Percentiles rank a stretch among this genome's conserved stretches.
These are phyloP conservation scores for Podospora pseudopauciseta DNA, from an alignment of 495 filamentous ascomycete species.

Conservation along the genomic window DNA sequence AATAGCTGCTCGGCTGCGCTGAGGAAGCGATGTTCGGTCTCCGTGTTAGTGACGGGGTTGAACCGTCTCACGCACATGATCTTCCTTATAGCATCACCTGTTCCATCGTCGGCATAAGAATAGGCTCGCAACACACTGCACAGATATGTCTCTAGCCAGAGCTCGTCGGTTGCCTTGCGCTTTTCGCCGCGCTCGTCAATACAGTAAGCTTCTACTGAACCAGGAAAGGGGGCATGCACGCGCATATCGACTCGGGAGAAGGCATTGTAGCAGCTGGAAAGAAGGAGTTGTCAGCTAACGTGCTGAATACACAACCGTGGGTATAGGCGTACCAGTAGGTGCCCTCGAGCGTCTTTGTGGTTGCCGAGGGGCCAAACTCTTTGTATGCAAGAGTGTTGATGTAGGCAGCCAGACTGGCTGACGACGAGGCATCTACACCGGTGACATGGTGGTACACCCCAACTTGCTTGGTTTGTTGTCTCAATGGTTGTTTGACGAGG, in stretches of 20 bases:
- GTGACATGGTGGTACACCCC: conserved; percentile 98
- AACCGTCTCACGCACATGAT: conserved; percentile 93
- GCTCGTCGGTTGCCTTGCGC: conserved; percentile 79
- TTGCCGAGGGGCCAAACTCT: conserved; percentile 69
- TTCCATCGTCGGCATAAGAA: conserved; percentile 91
- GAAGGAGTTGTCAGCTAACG: not conserved
- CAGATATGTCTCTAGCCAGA: conserved; percentile 97
- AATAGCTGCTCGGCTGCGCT: conserved; percentile 93
- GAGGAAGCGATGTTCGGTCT: conserved; percentile 93
- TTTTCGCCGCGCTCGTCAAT: conserved; percentile 95
- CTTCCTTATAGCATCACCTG: conserved; percentile 84
- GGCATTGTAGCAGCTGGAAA: conserved; percentile 91
- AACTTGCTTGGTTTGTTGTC: conserved; percentile 60
- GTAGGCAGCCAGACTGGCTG: conserved; percentile 92
- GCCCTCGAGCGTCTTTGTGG: conserved; percentile 86
- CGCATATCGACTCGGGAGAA: conserved; percentile 98
- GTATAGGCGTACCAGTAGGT: conserved; percentile 71
- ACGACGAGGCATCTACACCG: conserved; percentile 94
- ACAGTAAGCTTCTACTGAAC: conserved; percentile 91
- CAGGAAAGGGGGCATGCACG: conserved; percentile 93
- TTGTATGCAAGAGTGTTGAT: conserved; percentile 95
- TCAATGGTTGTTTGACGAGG: conserved; percentile 78
- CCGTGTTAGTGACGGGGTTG: conserved; percentile 95
- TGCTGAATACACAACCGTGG: not conserved
- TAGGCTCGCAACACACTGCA: conserved; percentile 92